These are phyloP conservation scores for Debaryomyces sp. DNA, from an alignment of 1,139 yeast genomes.

Conservation along the genomic window DNA sequence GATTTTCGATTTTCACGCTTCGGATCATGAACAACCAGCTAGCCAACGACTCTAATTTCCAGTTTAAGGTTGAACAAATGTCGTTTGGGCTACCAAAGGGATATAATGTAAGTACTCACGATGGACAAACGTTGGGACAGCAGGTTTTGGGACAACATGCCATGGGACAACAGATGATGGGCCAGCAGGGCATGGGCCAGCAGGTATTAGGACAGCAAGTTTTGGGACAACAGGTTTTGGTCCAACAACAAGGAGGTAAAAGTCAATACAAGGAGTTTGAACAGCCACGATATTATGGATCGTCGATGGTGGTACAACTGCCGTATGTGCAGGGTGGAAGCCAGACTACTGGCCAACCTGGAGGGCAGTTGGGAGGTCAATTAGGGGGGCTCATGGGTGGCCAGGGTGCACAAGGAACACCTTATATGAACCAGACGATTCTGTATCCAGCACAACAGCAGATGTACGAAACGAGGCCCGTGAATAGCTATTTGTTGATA, in stretches of 20 bases:
- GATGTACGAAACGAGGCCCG: conserved; percentile 10
- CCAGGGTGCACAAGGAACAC: neutral
- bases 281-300: conserved; percentile 11
- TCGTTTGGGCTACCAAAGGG: conserved; percentile 4
- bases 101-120: conserved; percentile 2
- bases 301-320: conserved; percentile 11
- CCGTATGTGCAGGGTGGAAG: conserved; percentile 8
- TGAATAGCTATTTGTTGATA: conserved; percentile 15
- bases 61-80: conserved; percentile 1
- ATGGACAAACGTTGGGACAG: neutral
- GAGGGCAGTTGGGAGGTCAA: conserved; percentile 1
- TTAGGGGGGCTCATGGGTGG: neutral
- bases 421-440: conserved; percentile 7
- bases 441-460: conserved; percentile 9
- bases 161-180: too few relatives aligned
- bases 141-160: neutral
- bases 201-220: too few relatives aligned
- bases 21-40: conserved; percentile 3
- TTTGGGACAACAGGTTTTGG: neutral
- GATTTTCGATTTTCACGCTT: neutral
- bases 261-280: conserved; percentile 8
- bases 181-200: too few relatives aligned
- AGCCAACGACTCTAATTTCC: conserved; percentile 5
- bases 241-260: neutral
- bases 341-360: neutral